Evolutionary conservation across 2,329 filamentous ascomycete species (phyloP).

Genomic region (Rutstroemia sp.): DNA sequence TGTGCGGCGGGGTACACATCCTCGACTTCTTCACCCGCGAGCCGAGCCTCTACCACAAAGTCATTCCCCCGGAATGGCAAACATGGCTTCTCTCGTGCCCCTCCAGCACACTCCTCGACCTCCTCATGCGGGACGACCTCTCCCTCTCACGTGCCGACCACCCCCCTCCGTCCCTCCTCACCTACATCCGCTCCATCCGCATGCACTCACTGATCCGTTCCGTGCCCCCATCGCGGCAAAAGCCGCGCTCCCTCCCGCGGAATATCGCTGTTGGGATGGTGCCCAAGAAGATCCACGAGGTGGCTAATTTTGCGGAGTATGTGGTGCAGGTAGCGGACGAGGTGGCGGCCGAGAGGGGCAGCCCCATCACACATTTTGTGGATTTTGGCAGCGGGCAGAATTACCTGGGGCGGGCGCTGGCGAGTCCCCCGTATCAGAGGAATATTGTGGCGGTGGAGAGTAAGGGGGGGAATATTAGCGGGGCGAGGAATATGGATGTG

Average conservation of each 20-base stretch:
- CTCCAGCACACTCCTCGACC: constrained; percentile 69
- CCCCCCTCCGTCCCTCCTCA: constrained; percentile 45
- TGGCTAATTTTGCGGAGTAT: constrained; percentile 82
- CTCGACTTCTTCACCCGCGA: constrained; percentile 89
- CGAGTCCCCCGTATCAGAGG: constrained; percentile 76
- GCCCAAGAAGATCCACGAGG: constrained; percentile 91
- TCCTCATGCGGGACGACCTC: constrained; percentile 74
- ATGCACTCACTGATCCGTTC: constrained; percentile 56
- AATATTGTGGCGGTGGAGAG: constrained; percentile 89
- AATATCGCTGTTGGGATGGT: constrained; percentile 87
- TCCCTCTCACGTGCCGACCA: constrained; percentile 25
- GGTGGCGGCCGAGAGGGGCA: constrained; percentile 49
- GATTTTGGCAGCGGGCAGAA: constrained; percentile 97
- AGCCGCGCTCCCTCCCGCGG: constrained; percentile 50
- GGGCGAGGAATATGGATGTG: constrained; percentile 79
- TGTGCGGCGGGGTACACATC: constrained; percentile 97
- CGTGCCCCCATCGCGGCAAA: constrained; percentile 32
- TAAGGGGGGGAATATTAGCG: constrained; percentile 75
- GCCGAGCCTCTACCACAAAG: constrained; percentile 71
- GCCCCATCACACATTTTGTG: constrained; percentile 73
- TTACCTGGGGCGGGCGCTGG: constrained; percentile 83
- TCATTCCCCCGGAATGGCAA: constrained; percentile 76
- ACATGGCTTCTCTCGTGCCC: constrained; percentile 64
- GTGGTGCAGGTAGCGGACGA: constrained; percentile 54
- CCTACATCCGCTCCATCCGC: constrained; percentile 67